Evolutionary conservation across 768 basidiomycete genomes (phyloP).

Genomic region (Rhodotorula graminis): DNA sequence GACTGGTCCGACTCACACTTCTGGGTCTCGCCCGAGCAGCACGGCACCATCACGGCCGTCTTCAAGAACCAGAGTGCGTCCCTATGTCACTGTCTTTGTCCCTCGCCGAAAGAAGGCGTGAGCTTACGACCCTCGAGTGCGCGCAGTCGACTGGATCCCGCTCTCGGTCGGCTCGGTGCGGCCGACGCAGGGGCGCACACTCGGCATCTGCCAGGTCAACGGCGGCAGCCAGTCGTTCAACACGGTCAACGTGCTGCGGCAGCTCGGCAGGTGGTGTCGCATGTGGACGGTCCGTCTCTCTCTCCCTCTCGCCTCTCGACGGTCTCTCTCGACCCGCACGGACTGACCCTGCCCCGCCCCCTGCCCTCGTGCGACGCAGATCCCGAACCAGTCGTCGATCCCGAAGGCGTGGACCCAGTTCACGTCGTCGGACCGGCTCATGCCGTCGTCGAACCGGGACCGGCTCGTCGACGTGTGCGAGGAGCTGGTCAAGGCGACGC

Average conservation of each 20-base stretch:
- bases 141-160: constrained; percentile 48
- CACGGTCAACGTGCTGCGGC: constrained; percentile 45
- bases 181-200: constrained; percentile 47
- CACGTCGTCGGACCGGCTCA: constrained; percentile 43
- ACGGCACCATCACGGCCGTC: constrained; percentile 47
- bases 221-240: constrained; percentile 45
- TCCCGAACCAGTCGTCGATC: constrained; percentile 45
- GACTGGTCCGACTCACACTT: constrained; percentile 43
- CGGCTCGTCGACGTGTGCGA: constrained; percentile 48
- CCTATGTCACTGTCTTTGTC: no score
- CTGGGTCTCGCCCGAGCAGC: constrained; percentile 45
- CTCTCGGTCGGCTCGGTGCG: constrained; percentile 45
- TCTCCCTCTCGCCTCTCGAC: background rate
- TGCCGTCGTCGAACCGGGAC: constrained; percentile 47
- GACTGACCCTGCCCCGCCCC: background rate
- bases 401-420: constrained; percentile 46
- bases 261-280: constrained; percentile 48
- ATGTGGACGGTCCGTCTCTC: constrained; percentile 41
- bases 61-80: constrained; percentile 47
- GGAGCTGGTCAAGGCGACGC: constrained; percentile 46
- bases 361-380: background rate
- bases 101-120: no score
- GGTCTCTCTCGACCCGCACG: background rate
- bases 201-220: constrained; percentile 46
- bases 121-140: background rate